These are phyloP conservation scores for Pilobolus umbonatus DNA, from an alignment of 192 early-diverging fungal genomes.

Conservation along the genomic window DNA sequence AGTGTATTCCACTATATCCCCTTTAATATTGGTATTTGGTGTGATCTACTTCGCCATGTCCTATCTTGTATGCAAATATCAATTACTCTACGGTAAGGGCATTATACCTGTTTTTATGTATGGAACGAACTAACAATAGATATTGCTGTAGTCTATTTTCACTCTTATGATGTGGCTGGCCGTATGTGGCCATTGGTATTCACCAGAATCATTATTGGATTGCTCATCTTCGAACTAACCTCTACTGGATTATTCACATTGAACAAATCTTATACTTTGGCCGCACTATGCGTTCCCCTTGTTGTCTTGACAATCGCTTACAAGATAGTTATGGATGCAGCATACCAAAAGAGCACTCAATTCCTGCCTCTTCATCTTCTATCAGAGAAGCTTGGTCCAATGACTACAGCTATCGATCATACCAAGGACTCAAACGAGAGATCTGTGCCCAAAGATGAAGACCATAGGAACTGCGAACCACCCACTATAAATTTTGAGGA, in stretches of 20 bases:
- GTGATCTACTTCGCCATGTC: conserved; percentile 62
- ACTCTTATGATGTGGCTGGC: conserved; percentile 69
- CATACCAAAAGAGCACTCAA: conserved; percentile 38
- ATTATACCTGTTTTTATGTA: conserved; percentile 1
- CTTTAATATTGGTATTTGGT: conserved; percentile 66
- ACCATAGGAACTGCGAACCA: no score
- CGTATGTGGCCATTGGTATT: conserved; percentile 70
- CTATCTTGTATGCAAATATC: conserved; percentile 71
- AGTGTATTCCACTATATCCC: conserved; percentile 73
- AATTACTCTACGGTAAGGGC: conserved; percentile 58
- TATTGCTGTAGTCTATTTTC: conserved; percentile 57
- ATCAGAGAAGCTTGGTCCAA: conserved; percentile 27
- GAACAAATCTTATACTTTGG: conserved; percentile 42
- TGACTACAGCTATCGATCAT: conserved; percentile 5
- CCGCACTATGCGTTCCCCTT: conserved; percentile 38
- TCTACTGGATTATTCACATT: conserved; percentile 61
- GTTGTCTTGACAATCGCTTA: conserved; percentile 45
- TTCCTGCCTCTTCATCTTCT: conserved; percentile 45
- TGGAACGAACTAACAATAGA: not conserved
- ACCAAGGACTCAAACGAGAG: not conserved
- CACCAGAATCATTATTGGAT: conserved; percentile 57
- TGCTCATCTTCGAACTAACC: conserved; percentile 62
- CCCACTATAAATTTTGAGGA: no score
- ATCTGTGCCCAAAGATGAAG: not conserved
- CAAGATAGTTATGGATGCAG: conserved; percentile 36